A percentile compares a stretch with the other conserved stretches of the same genome.
Evolutionary conservation across 805 yeast species (phyloP).

Genomic region (Kuraishia hungarica): DNA sequence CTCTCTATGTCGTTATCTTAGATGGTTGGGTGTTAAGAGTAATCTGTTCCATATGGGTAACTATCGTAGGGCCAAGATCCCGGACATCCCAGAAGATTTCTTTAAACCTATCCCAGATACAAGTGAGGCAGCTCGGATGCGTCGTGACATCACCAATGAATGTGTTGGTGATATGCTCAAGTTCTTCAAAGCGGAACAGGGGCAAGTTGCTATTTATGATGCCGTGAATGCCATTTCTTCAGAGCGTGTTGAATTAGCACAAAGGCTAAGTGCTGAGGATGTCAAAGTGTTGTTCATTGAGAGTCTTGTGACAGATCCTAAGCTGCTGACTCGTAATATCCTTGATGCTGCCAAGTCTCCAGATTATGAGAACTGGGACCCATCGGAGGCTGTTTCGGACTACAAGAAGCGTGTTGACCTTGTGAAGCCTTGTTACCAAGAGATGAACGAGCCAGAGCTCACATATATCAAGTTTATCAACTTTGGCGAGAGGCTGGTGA

Average conservation of each 20-base stretch:
- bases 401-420: slow-evolving; percentile 64
- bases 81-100: slow-evolving; percentile 59
- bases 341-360: slow-evolving; percentile 82
- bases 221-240: slow-evolving; percentile 80
- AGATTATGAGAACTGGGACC: slow-evolving; percentile 74
- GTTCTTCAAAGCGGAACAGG: slow-evolving; percentile 68
- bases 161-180: slow-evolving; percentile 62
- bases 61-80: slow-evolving; percentile 57
- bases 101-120: slow-evolving; percentile 46
- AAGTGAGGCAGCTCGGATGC: slow-evolving; percentile 38
- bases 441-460: slow-evolving; percentile 51
- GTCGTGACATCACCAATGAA: slow-evolving; percentile 49
- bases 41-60: slow-evolving; percentile 90
- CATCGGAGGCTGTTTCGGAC: slow-evolving; percentile 65
- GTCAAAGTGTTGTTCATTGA: slow-evolving; percentile 85
- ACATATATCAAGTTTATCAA: slow-evolving; percentile 82
- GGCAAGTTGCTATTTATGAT: slow-evolving; percentile 94
- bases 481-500: slow-evolving; percentile 77
- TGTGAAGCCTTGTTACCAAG: slow-evolving; percentile 65
- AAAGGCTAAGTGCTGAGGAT: slow-evolving; percentile 42
- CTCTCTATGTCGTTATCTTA: slow-evolving; percentile 79
- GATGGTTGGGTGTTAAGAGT: slow-evolving; percentile 95
- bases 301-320: slow-evolving; percentile 68
- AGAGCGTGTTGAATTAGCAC: slow-evolving; percentile 53
- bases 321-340: slow-evolving; percentile 65